phyloP scores from a whole-genome alignment of 345 rosid genomes.

The Aethionema arabicum region DNA sequence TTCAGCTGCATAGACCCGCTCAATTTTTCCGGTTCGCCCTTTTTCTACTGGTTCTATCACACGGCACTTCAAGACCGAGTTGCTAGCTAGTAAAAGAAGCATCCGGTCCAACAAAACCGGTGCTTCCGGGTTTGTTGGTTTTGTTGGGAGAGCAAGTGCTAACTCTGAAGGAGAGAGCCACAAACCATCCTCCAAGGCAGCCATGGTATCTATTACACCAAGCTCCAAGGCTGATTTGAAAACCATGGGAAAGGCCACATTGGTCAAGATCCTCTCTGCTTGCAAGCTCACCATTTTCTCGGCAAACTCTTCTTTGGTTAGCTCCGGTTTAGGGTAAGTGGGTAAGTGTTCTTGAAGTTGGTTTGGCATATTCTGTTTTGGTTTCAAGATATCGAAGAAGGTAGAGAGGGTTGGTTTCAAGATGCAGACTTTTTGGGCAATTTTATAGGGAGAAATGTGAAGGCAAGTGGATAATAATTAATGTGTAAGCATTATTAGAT shows the following conservation, averaged over 20 bases:
- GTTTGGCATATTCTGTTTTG: constrained; percentile 9
- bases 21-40: background rate
- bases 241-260: constrained; percentile 42
- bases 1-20: constrained; percentile 27
- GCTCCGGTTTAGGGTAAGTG: background rate
- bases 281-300: constrained; percentile 27
- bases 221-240: constrained; percentile 47
- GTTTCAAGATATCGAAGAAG: too few relatives aligned
- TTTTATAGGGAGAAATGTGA: too few relatives aligned
- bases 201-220: constrained; percentile 47
- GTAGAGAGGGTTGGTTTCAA: too few relatives aligned
- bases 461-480: too few relatives aligned
- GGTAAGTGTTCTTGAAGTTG: constrained; percentile 12
- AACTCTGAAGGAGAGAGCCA: constrained; percentile 47
- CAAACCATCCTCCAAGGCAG: constrained; percentile 30
- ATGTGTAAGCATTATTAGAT: too few relatives aligned
- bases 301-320: constrained; percentile 5
- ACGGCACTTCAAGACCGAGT: constrained; percentile 41
- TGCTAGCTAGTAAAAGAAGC: constrained; percentile 46
- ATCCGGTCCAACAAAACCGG: constrained; percentile 50
- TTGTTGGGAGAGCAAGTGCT: constrained; percentile 29
- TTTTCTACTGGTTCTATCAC: constrained; percentile 16
- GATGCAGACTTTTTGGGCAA: too few relatives aligned
- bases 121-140: constrained; percentile 42
- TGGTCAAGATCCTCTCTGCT: constrained; percentile 16